Percentiles rank a stretch among this genome's conserved stretches.
These are phyloP conservation scores for Fusarium goolgardi DNA, from an alignment of 2,329 filamentous ascomycete genomes.

Conservation along the genomic window DNA sequence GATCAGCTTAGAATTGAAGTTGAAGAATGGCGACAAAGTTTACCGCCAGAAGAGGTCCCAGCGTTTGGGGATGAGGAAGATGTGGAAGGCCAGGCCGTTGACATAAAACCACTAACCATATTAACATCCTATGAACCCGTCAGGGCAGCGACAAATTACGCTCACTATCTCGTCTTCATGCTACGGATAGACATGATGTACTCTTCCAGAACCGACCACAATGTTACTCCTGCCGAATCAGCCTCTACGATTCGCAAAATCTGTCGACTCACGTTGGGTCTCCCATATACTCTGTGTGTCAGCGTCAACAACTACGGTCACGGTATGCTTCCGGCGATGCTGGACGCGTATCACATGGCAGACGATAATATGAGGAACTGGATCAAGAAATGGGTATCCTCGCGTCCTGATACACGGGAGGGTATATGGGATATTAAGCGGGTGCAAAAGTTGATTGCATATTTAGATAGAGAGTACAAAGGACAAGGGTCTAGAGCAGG, in stretches of 20 bases:
- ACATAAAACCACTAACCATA: constrained; percentile 6
- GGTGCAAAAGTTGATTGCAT: constrained; percentile 23
- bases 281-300: constrained; percentile 15
- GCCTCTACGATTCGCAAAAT: constrained; percentile 3
- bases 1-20: constrained; percentile 12
- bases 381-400: constrained; percentile 29
- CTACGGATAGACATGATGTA: constrained; percentile 35
- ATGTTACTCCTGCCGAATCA: background rate
- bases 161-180: constrained; percentile 28
- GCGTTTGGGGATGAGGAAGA: background rate
- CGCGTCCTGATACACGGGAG: constrained; percentile 19
- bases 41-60: constrained; percentile 12
- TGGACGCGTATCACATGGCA: constrained; percentile 32
- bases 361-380: constrained; percentile 10
- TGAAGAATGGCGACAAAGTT: constrained; percentile 20
- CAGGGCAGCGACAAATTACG: constrained; percentile 30
- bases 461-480: constrained; percentile 32
- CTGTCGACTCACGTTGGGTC: constrained; percentile 27
- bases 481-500: constrained; percentile 7
- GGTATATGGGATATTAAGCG: constrained; percentile 37
- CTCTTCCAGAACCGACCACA: background rate
- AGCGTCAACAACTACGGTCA: constrained; percentile 35
- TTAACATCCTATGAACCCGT: constrained; percentile 20
- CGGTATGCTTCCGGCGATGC: constrained; percentile 33
- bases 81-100: background rate